Conservation (phyloP, 306 rosid species). For the Rubus idaeus region DNA sequence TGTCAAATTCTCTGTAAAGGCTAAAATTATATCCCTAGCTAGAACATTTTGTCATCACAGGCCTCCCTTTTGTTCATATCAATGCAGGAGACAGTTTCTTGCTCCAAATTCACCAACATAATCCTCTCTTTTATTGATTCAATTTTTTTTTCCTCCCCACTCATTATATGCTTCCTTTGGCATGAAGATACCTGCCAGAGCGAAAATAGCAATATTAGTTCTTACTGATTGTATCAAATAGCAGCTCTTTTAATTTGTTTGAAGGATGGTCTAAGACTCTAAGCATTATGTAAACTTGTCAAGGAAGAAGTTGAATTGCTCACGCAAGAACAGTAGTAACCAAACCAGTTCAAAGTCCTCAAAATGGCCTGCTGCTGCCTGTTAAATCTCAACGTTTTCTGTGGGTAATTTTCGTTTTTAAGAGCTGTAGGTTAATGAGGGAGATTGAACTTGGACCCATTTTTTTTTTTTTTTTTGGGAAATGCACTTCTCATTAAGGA, state of each 20-base stretch:
- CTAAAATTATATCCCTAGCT: background rate
- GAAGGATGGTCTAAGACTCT: background rate
- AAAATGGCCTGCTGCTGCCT: no score
- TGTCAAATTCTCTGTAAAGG: constrained; percentile 24
- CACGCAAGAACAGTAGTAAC: background rate
- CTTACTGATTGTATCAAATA: no score
- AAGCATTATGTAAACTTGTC: background rate
- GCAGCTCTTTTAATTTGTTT: background rate
- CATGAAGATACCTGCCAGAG: background rate
- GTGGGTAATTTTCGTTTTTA: no score
- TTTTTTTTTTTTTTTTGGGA: no score
- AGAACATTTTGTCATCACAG: background rate
- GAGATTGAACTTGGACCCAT: no score
- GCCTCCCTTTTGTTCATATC: background rate
- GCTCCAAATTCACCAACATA: background rate
- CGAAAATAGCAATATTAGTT: background rate
- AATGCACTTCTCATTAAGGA: no score
- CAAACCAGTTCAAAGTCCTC: background rate
- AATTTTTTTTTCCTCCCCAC: no score
- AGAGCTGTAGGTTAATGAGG: no score
- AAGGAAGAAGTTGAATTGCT: background rate
- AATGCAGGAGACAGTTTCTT: background rate
- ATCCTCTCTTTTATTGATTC: background rate
- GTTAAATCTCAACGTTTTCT: no score
- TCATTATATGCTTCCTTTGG: background rate